Evolutionary conservation across 1,139 yeast species (phyloP).

Genomic region (Kodamaea anthophila): DNA sequence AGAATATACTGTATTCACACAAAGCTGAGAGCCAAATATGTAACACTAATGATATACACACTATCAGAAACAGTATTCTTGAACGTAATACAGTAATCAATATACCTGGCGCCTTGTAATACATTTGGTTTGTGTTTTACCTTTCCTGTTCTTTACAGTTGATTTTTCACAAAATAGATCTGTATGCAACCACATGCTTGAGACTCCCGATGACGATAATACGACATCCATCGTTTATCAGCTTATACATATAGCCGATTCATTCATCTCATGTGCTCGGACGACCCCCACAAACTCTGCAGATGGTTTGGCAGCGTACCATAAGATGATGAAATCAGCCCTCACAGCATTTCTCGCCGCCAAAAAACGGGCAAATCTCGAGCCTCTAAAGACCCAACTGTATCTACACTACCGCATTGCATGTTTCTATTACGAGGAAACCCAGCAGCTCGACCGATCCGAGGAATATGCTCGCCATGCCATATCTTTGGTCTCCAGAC

Average conservation of each 20-base stretch:
- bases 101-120: too few relatives aligned
- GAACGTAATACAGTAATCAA: too few relatives aligned
- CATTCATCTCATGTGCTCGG: constrained; percentile 23
- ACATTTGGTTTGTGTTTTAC: too few relatives aligned
- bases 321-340: constrained; percentile 31
- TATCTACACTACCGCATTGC: constrained; percentile 30
- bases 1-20: too few relatives aligned
- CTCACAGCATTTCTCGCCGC: constrained; percentile 30
- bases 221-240: too few relatives aligned
- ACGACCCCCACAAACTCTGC: constrained; percentile 12
- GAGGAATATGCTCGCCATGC: constrained; percentile 36
- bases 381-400: constrained; percentile 29
- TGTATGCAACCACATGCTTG: too few relatives aligned
- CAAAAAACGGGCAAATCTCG: constrained; percentile 17
- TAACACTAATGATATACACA: too few relatives aligned
- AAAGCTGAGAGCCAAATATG: too few relatives aligned
- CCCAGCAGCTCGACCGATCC: constrained; percentile 33
- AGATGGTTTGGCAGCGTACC: constrained; percentile 16
- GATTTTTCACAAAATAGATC: too few relatives aligned
- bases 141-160: too few relatives aligned
- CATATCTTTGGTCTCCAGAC: constrained; percentile 22
- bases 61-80: too few relatives aligned
- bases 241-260: constrained; percentile 15
- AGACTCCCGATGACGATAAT: too few relatives aligned
- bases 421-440: constrained; percentile 32